Conservation (phyloP, 306 rosid genomes). For the Carpinus viminea region DNA sequence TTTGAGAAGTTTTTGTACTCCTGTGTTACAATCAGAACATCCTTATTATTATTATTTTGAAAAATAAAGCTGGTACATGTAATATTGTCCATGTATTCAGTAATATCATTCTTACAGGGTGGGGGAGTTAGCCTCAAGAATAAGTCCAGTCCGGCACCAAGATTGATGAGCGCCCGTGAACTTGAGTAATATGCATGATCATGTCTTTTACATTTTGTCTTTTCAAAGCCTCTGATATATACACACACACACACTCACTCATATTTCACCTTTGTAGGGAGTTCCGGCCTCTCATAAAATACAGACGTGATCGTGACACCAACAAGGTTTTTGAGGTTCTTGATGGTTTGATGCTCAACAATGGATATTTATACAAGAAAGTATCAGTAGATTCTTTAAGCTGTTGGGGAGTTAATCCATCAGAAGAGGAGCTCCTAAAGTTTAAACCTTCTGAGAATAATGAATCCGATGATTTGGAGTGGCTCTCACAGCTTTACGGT, state of each 20-base stretch:
- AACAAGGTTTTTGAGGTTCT: constrained; percentile 64
- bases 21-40: neutral
- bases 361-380: constrained; percentile 86
- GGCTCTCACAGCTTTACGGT: constrained; percentile 92
- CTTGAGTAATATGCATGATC: constrained; percentile 66
- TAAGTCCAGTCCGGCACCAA: constrained; percentile 61
- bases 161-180: constrained; percentile 87
- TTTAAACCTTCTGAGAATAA: constrained; percentile 63
- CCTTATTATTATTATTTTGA: neutral
- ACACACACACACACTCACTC: too few species aligned
- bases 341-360: constrained; percentile 80
- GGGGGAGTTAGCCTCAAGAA: constrained; percentile 74
- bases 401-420: constrained; percentile 82
- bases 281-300: constrained; percentile 83
- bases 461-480: constrained; percentile 68
- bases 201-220: constrained; percentile 4
- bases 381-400: constrained; percentile 75
- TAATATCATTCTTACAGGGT: constrained; percentile 55
- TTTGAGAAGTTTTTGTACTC: neutral
- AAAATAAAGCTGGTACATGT: neutral
- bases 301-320: constrained; percentile 72
- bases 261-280: constrained; percentile 49
- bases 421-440: constrained; percentile 77
- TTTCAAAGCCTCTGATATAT: neutral
- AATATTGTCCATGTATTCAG: constrained; percentile 17